Evolutionary conservation across 176 grass and related monocot genomes (phyloP).

Genomic region (Raddia distichophylla): DNA sequence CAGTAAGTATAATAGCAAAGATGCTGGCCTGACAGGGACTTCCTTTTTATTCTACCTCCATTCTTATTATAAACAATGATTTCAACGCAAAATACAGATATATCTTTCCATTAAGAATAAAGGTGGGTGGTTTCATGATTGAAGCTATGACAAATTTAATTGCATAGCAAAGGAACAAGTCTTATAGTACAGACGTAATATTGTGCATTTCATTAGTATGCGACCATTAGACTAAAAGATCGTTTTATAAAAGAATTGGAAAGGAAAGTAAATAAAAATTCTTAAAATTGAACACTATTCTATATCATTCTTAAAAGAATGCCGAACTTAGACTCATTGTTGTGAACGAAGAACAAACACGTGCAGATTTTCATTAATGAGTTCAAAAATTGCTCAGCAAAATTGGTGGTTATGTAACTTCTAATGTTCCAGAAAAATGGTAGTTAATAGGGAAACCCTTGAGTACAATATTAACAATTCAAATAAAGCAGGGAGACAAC

Average conservation of each 20-base stretch:
- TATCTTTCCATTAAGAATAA: neutral
- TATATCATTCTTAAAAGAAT: neutral
- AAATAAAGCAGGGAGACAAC: neutral
- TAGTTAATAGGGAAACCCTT: neutral
- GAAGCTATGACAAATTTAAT: neutral
- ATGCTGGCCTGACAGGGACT: neutral
- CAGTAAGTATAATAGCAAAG: neutral
- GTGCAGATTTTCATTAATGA: neutral
- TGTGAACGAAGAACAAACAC: neutral
- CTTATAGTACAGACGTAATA: neutral
- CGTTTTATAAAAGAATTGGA: neutral
- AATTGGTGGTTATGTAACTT: neutral
- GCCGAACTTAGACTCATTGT: neutral
- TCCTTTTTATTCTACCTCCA: neutral
- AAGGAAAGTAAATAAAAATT: neutral
- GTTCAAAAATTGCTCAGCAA: neutral
- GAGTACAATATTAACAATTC: neutral
- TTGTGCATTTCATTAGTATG: neutral
- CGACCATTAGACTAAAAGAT: neutral
- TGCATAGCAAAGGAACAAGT: neutral
- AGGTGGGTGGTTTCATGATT: neutral
- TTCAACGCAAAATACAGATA: neutral
- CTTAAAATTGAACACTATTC: neutral
- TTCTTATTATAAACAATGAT: neutral
- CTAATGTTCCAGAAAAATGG: neutral